phyloP scores from a whole-genome alignment of 768 basidiomycete species.

The Suillus weaverae region DNA sequence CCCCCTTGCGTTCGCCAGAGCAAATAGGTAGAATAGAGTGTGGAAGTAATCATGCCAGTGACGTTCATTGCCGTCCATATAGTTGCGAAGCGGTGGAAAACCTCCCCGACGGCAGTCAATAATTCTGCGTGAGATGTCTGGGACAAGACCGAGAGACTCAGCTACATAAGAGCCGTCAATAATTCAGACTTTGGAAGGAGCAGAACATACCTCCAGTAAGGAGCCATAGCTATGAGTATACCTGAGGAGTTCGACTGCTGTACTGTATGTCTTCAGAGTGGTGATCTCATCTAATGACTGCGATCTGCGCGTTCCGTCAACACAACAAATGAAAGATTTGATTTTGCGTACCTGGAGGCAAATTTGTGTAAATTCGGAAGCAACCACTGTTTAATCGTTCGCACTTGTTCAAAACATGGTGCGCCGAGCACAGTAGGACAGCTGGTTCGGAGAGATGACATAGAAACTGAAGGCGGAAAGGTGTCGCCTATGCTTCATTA shows the following conservation, averaged over 20 bases:
- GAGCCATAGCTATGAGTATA: constrained; percentile 64
- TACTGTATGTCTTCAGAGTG: constrained; percentile 56
- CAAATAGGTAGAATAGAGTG: constrained; percentile 63
- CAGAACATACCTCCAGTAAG: constrained; percentile 57
- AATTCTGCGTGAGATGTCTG: constrained; percentile 52
- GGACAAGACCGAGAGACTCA: constrained; percentile 55
- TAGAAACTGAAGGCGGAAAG: constrained; percentile 32
- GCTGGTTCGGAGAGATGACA: constrained; percentile 37
- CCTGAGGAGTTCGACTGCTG: constrained; percentile 60
- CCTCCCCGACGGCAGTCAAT: constrained; percentile 64
- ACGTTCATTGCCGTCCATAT: constrained; percentile 81
- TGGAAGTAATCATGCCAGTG: constrained; percentile 51
- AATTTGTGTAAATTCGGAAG: constrained; percentile 64
- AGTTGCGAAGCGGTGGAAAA: constrained; percentile 65
- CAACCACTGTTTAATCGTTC: constrained; percentile 71
- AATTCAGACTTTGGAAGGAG: not conserved
- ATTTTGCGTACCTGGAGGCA: constrained; percentile 42
- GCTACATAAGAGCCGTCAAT: constrained; percentile 33
- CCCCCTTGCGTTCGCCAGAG: constrained; percentile 63
- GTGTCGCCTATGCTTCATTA: constrained; percentile 33
- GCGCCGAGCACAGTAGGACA: constrained; percentile 53
- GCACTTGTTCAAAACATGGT: constrained; percentile 73
- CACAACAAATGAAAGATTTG: not conserved
- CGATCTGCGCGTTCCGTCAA: constrained; percentile 20
- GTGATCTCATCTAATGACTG: constrained; percentile 33